Evolutionary conservation across 441 rosid genomes (phyloP).

Genomic region (Metrosideros polymorpha): DNA sequence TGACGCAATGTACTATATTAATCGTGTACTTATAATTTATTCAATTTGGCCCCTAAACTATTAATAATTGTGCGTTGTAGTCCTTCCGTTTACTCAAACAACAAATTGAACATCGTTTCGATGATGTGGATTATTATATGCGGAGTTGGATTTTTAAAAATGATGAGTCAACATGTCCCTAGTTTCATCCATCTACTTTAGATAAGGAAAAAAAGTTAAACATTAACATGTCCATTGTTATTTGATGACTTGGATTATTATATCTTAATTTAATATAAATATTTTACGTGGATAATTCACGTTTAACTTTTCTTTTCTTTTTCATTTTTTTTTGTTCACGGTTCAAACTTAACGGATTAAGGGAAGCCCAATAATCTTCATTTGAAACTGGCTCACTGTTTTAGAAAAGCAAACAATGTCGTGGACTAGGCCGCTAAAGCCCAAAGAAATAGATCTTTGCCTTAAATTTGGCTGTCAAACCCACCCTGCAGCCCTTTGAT

Average conservation of each 20-base stretch:
- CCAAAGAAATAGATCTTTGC: too few relatives aligned
- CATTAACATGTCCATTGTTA: not conserved
- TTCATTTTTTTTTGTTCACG: too few relatives aligned
- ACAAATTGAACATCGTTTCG: rapidly evolving
- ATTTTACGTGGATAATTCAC: not conserved
- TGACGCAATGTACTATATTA: too few relatives aligned
- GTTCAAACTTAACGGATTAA: not conserved
- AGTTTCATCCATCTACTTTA: not conserved
- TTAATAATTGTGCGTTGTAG: not conserved
- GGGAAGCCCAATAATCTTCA: too few relatives aligned
- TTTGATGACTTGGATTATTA: not conserved
- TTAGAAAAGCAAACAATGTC: too few relatives aligned
- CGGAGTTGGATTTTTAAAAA: not conserved
- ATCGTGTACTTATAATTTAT: not conserved
- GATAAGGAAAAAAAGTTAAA: not conserved
- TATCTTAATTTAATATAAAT: not conserved
- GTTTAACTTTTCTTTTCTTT: not conserved
- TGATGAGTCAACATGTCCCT: not conserved
- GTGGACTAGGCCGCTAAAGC: too few relatives aligned
- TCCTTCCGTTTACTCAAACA: not conserved
- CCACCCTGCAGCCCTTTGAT: too few relatives aligned
- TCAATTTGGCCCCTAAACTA: rapidly evolving
- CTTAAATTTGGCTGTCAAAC: too few relatives aligned
- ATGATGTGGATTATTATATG: not conserved
- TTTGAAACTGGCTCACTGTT: too few relatives aligned